Base-by-base conservation (phyloP, 495 filamentous ascomycete species). In the Lophiostoma macrostomum region DNA sequence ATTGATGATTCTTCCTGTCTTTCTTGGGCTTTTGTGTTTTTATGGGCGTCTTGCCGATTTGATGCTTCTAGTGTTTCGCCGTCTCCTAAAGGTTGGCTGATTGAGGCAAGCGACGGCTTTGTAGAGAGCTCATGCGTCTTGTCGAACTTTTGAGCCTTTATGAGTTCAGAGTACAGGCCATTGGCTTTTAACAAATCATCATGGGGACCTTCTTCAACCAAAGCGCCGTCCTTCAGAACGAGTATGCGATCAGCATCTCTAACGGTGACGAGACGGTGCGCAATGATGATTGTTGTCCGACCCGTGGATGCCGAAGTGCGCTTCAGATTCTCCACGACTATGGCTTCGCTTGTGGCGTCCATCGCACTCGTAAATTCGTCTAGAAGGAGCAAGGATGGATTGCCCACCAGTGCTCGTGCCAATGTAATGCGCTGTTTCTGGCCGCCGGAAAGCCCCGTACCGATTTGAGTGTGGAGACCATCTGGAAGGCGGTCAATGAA, bases 231-330 rank as follows among this genome's bases (percentile, higher is more conserved):
- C 5, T 65, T 50, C 57, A 83, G 69, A 13, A 82, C 79, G 20
- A 79, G 61, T 37, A 83, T 81, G 2, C 70, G 65, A 51, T 80
- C 76, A 5, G 78, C 79, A 3, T 64, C 41, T 18, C 68, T 70
- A 18, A 85, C 70, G 0, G 82, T 85, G 0, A 80, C 71, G 2
- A 85, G 64, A 7, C 78, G 64, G 64, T 86, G 81, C 0, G 81
- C 80, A 42, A 85, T 77, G 34, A 67, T 55, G 16, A 76, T 53
- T 11, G 65, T 70, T 7, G 74, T 76, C 18, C 73, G 40, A 4
- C 49, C 35, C n/a, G 27, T 49, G 1, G 62, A 48, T 12, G 58
- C 56, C n/a, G n/a, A n/a, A n/a, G n/a, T n/a, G 8, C 58, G 52
- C 20, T 69, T 62, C 18, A 76, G 53, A 1, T 67, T 67, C 41